phyloP scores from a whole-genome alignment of 1,139 yeast genomes.

The Protomyces arabidopsidicola region DNA sequence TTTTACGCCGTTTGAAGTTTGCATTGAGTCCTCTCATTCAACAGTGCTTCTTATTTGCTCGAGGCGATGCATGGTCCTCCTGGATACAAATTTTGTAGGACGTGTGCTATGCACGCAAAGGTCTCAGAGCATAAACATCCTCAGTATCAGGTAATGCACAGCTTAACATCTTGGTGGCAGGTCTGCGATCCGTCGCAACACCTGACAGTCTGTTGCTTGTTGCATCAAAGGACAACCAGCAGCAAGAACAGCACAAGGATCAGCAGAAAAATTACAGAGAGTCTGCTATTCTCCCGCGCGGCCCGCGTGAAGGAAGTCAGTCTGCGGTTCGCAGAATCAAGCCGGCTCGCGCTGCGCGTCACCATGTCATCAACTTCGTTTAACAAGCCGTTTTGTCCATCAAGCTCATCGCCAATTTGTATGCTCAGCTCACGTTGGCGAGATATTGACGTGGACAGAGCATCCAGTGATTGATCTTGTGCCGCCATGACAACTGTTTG shows the following conservation, averaged over 20 bases:
- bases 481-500: conserved; percentile 57
- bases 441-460: conserved; percentile 56
- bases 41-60: no score
- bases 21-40: no score
- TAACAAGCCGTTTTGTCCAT: conserved; percentile 61
- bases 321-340: conserved; percentile 54
- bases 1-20: no score
- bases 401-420: conserved; percentile 61
- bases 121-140: no score
- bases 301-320: conserved; percentile 53
- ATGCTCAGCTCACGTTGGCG: conserved; percentile 64
- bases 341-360: conserved; percentile 51
- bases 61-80: no score
- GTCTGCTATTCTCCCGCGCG: conserved; percentile 51
- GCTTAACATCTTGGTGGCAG: no score
- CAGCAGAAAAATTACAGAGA: conserved; percentile 7
- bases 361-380: conserved; percentile 68
- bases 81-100: no score
- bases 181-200: no score
- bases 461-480: conserved; percentile 62
- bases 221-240: background rate
- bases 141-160: no score
- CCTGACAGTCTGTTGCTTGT: no score
- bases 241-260: conserved; percentile 9
- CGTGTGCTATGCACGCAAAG: no score